Evolutionary conservation across 805 yeast genomes (phyloP).

Genomic region (Wickerhamia fluorescens): DNA sequence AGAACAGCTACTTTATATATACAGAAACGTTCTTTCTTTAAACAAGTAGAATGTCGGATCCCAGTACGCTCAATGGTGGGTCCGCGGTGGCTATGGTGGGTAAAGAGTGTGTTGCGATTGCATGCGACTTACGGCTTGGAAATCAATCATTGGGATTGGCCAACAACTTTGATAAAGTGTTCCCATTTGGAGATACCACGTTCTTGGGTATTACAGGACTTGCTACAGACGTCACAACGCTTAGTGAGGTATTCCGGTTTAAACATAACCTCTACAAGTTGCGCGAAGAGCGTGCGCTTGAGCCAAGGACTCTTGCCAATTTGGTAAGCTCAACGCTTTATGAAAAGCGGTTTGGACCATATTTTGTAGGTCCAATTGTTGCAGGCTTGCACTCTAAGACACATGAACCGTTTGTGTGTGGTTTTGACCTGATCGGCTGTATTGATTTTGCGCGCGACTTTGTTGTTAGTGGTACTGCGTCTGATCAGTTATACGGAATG

Average conservation of each 20-base stretch:
- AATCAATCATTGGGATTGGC: slow-evolving; percentile 88
- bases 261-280: slow-evolving; percentile 85
- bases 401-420: slow-evolving; percentile 83
- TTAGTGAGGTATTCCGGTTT: slow-evolving; percentile 72
- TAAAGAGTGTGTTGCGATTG: slow-evolving; percentile 96
- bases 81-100: slow-evolving; percentile 98
- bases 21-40: too few relatives aligned
- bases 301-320: slow-evolving; percentile 91
- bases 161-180: slow-evolving; percentile 88
- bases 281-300: slow-evolving; percentile 85
- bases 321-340: slow-evolving; percentile 85
- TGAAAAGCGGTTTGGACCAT: slow-evolving; percentile 91
- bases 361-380: slow-evolving; percentile 92
- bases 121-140: slow-evolving; percentile 91
- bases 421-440: slow-evolving; percentile 94
- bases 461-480: slow-evolving; percentile 91
- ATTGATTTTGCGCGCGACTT: slow-evolving; percentile 93
- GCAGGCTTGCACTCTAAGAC: slow-evolving; percentile 88
- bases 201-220: slow-evolving; percentile 91
- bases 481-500: slow-evolving; percentile 98
- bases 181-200: slow-evolving; percentile 71
- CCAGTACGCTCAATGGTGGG: slow-evolving; percentile 83
- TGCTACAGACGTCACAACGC: slow-evolving; percentile 88
- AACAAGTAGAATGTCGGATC: slow-evolving; percentile 79
- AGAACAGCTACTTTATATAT: too few relatives aligned